Percentiles rank a stretch among this genome's conserved stretches.
phyloP scores from a whole-genome alignment of 352 stramenopile species.

The Globisporangium carolinianum region DNA sequence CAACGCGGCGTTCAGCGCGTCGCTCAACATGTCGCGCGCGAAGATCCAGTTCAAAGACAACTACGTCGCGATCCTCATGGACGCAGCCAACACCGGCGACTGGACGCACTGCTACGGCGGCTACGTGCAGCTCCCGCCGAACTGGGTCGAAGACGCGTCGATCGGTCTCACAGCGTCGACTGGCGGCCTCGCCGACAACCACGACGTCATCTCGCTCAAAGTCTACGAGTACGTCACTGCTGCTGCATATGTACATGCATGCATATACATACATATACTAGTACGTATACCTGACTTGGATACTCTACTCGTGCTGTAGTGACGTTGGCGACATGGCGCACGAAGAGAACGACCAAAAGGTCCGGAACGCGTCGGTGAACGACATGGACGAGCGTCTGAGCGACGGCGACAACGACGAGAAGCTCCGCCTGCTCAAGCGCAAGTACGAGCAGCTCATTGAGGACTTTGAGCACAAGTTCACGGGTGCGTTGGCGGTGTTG shows the following conservation, averaged over 20 bases:
- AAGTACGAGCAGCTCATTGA: slow-evolving; percentile 79
- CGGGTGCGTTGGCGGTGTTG: slow-evolving; percentile 9
- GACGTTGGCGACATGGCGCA: slow-evolving; percentile 57
- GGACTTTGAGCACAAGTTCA: slow-evolving; percentile 84
- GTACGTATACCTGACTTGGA: slow-evolving; percentile 3
- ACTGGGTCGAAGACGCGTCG: slow-evolving; percentile 60
- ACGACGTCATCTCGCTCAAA: slow-evolving; percentile 69
- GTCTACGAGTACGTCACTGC: slow-evolving; percentile 62
- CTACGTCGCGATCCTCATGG: slow-evolving; percentile 60
- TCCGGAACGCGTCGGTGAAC: slow-evolving; percentile 44
- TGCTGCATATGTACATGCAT: neutral
- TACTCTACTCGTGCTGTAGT: slow-evolving; percentile 14
- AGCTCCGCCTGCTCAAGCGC: slow-evolving; percentile 60
- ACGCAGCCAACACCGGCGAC: slow-evolving; percentile 61
- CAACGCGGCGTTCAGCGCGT: slow-evolving; percentile 69
- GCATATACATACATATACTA: neutral
- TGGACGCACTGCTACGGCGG: slow-evolving; percentile 66
- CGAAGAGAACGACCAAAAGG: slow-evolving; percentile 44
- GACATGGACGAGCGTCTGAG: slow-evolving; percentile 41
- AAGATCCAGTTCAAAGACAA: slow-evolving; percentile 79
- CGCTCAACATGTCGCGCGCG: slow-evolving; percentile 72
- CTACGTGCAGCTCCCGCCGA: slow-evolving; percentile 33
- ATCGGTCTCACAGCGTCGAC: slow-evolving; percentile 77
- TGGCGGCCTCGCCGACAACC: slow-evolving; percentile 76
- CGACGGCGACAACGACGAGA: slow-evolving; percentile 49